These are phyloP conservation scores for Aquanectria penicillioides DNA, from an alignment of 2,329 filamentous ascomycete genomes.

Conservation along the genomic window DNA sequence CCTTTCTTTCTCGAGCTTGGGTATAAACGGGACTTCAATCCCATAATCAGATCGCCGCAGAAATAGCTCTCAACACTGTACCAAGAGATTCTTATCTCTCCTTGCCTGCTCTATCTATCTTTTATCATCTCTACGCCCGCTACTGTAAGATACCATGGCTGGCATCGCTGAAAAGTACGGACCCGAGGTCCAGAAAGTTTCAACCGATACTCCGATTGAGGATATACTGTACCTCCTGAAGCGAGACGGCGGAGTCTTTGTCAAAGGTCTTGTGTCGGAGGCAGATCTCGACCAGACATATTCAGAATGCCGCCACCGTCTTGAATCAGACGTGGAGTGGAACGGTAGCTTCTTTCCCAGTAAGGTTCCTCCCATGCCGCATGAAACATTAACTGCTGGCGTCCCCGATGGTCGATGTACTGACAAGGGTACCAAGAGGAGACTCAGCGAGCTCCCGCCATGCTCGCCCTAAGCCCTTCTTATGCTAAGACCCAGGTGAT, in stretches of 20 bases:
- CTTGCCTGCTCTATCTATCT: background rate
- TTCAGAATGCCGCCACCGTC: background rate
- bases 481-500: constrained; percentile 27
- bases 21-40: background rate
- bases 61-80: background rate
- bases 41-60: background rate
- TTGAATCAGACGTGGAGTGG: constrained; percentile 4
- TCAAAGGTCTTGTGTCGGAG: background rate
- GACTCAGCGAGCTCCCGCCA: constrained; percentile 23
- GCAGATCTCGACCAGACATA: constrained; percentile 1
- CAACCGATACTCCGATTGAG: background rate
- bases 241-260: constrained; percentile 9
- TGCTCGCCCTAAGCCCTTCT: constrained; percentile 26
- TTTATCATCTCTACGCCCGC: background rate
- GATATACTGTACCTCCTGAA: constrained; percentile 5
- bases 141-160: background rate
- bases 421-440: constrained; percentile 3
- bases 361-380: background rate
- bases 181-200: constrained; percentile 8
- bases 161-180: constrained; percentile 4
- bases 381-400: background rate
- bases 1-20: background rate
- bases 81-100: background rate
- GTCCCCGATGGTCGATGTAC: background rate
- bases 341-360: constrained; percentile 13